A percentile compares a stretch with the other conserved stretches of the same genome.
Evolutionary conservation across 345 rosid genomes (phyloP).

Genomic region (Theobroma cacao): DNA sequence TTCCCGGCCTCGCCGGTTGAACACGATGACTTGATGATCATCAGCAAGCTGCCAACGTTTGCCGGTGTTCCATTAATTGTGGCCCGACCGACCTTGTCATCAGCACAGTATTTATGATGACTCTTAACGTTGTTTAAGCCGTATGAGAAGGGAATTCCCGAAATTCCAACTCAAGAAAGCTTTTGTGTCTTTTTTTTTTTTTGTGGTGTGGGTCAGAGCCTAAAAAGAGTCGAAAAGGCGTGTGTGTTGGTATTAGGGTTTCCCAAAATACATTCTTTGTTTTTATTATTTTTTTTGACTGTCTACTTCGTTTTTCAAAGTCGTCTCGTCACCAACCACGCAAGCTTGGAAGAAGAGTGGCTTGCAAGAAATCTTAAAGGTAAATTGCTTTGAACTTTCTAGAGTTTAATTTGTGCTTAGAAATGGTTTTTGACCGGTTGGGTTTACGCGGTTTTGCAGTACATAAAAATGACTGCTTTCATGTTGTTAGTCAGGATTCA

Average conservation of each 20-base stretch:
- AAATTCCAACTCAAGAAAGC: neutral
- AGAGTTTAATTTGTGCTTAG: slow-evolving; percentile 20
- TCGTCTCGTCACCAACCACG: slow-evolving; percentile 32
- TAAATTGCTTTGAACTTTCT: slow-evolving; percentile 10
- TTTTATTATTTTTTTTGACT: no score
- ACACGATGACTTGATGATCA: slow-evolving; percentile 14
- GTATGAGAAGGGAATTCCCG: slow-evolving; percentile 28
- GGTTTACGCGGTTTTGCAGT: slow-evolving; percentile 26
- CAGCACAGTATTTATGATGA: slow-evolving; percentile 10
- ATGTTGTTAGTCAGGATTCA: neutral
- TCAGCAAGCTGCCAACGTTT: slow-evolving; percentile 12
- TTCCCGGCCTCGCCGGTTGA: neutral
- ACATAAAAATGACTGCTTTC: neutral
- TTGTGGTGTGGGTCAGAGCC: slow-evolving; percentile 5
- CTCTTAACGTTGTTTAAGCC: slow-evolving; percentile 39
- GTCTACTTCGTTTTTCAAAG: slow-evolving; percentile 5
- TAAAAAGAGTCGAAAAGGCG: slow-evolving; percentile 16
- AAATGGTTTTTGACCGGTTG: neutral
- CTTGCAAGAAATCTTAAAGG: slow-evolving; percentile 28
- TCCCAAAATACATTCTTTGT: slow-evolving; percentile 10
- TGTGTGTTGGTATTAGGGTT: slow-evolving; percentile 18
- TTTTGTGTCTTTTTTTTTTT: neutral
- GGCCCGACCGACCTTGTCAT: slow-evolving; percentile 33
- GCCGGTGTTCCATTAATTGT: slow-evolving; percentile 14
- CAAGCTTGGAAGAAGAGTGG: slow-evolving; percentile 21